These are phyloP conservation scores for Heterococcus sp. DNA, from an alignment of 108 stramenopile genomes.

Conservation along the genomic window DNA sequence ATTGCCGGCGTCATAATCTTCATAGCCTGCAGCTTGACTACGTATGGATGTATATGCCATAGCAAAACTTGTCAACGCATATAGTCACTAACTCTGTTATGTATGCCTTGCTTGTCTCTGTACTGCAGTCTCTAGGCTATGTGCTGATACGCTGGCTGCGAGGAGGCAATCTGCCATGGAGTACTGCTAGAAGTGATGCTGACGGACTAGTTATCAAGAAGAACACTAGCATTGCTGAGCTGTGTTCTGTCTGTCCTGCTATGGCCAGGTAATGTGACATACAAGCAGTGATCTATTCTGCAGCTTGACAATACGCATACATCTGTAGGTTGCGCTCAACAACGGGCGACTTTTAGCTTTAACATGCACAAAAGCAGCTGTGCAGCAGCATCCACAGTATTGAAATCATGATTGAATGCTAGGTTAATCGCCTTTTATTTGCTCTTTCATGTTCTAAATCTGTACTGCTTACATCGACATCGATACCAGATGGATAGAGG, in stretches of 20 bases:
- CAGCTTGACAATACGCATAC: neutral
- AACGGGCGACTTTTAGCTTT: no score
- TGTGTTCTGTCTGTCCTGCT: constrained; percentile 15
- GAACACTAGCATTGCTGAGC: constrained; percentile 4
- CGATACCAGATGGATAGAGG: neutral
- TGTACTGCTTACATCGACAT: neutral
- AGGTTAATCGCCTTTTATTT: neutral
- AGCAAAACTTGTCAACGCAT: no score
- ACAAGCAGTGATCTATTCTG: neutral
- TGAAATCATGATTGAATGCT: neutral
- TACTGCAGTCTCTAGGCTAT: constrained; percentile 39
- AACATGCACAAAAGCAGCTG: neutral
- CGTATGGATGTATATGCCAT: no score
- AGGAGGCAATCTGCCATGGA: constrained; percentile 38
- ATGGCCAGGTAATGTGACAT: neutral
- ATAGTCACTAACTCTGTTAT: no score
- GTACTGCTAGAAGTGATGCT: constrained; percentile 17
- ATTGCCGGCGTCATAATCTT: no score
- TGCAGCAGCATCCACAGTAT: neutral
- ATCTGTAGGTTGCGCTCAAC: no score
- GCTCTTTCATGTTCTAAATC: neutral
- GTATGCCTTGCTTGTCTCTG: no score
- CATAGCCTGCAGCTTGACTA: no score
- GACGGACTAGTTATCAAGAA: constrained; percentile 16
- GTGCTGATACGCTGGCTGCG: constrained; percentile 28